Conservation (phyloP, 2,329 filamentous ascomycete species). For the Fusarium sp. region DNA sequence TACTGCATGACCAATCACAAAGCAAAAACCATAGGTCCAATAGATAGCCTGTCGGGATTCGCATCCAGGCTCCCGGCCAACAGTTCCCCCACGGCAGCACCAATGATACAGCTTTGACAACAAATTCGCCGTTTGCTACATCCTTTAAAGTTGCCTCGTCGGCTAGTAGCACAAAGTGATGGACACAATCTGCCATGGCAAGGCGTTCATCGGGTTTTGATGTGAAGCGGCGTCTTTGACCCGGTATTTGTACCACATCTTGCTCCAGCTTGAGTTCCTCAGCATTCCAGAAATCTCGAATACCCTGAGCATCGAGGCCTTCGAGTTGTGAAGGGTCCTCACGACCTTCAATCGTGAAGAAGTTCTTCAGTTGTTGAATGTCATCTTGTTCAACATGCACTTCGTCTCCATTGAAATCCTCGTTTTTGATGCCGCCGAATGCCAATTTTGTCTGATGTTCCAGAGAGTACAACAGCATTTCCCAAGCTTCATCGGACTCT, state of each 20-base stretch:
- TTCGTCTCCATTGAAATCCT: background rate
- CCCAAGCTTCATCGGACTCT: background rate
- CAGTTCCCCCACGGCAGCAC: background rate
- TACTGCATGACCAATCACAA: background rate
- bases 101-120: constrained; percentile 5
- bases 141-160: background rate
- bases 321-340: background rate
- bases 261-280: background rate
- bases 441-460: background rate
- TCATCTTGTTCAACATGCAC: background rate
- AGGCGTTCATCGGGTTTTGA: background rate
- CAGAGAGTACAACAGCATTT: background rate
- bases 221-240: background rate
- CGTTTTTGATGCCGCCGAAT: background rate
- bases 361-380: background rate
- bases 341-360: background rate
- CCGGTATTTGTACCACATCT: background rate
- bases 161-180: fast-evolving
- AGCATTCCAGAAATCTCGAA: background rate
- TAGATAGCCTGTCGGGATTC: constrained; percentile 15
- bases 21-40: constrained; percentile 13
- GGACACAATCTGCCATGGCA: background rate
- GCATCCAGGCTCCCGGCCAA: constrained; percentile 1
- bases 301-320: background rate
- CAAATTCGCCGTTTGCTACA: background rate